These are phyloP conservation scores for Barnettozyma vustinii DNA, from an alignment of 805 yeast genomes.

Conservation along the genomic window DNA sequence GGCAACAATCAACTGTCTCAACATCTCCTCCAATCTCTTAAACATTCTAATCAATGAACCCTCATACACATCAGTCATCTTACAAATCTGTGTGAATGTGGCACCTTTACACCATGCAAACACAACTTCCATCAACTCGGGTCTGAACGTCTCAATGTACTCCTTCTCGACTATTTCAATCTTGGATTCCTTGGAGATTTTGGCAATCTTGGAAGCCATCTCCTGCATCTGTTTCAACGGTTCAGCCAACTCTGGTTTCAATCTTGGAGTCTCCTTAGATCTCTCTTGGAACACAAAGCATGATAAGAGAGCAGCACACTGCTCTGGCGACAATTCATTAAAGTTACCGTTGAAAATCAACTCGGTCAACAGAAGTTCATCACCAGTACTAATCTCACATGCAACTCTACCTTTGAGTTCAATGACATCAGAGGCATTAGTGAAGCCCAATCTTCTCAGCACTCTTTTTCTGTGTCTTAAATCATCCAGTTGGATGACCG, in stretches of 20 bases:
- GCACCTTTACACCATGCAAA: constrained; percentile 97
- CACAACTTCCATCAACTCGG: constrained; percentile 95
- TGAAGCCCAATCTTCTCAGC: constrained; percentile 84
- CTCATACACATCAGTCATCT: constrained; percentile 98
- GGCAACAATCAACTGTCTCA: constrained; percentile 85
- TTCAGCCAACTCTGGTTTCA: constrained; percentile 87
- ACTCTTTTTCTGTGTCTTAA: constrained; percentile 90
- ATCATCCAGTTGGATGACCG: constrained; percentile 92
- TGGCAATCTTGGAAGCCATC: constrained; percentile 88
- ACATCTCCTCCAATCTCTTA: constrained; percentile 87
- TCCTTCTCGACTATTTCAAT: constrained; percentile 88
- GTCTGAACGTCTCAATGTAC: constrained; percentile 85
- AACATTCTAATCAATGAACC: constrained; percentile 94
- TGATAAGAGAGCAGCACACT: constrained; percentile 85
- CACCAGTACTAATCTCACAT: constrained; percentile 90
- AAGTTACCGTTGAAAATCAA: constrained; percentile 93
- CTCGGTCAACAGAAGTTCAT: constrained; percentile 80
- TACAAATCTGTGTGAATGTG: constrained; percentile 91
- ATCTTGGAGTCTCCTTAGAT: constrained; percentile 79
- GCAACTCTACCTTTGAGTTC: constrained; percentile 97
- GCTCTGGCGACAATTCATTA: constrained; percentile 81
- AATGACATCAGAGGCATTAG: constrained; percentile 81
- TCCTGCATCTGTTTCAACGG: constrained; percentile 85
- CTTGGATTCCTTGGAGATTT: constrained; percentile 83
- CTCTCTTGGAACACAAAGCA: constrained; percentile 97